Evolutionary conservation across 371 early-diverging fungal genomes (phyloP).

Genomic region (Funneliformis caledonium): DNA sequence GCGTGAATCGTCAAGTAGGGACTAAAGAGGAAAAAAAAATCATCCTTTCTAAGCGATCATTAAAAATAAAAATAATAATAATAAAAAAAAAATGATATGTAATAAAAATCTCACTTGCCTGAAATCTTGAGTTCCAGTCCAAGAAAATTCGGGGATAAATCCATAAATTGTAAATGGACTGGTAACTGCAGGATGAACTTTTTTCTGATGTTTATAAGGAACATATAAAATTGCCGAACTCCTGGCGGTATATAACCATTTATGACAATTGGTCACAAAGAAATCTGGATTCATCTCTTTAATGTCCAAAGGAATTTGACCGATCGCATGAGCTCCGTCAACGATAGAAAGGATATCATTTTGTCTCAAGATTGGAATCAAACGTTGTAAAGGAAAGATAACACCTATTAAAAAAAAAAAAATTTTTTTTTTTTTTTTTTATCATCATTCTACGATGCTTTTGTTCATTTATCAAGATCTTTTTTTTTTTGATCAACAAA

Average conservation of each 20-base stretch:
- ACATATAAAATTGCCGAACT: constrained; percentile 67
- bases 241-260: constrained; percentile 74
- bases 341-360: constrained; percentile 63
- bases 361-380: constrained; percentile 54
- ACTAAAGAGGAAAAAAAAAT: constrained; percentile 37
- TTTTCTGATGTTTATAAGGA: constrained; percentile 54
- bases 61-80: not conserved
- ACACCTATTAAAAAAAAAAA: constrained; percentile 38
- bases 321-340: constrained; percentile 77
- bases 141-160: constrained; percentile 53
- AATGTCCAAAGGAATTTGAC: constrained; percentile 69
- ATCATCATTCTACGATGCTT: not conserved
- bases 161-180: constrained; percentile 52
- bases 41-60: no score
- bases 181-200: constrained; percentile 59
- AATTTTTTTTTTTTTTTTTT: not conserved
- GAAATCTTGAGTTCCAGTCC: constrained; percentile 58
- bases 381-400: constrained; percentile 61
- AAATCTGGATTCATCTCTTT: constrained; percentile 63
- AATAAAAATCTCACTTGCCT: constrained; percentile 47
- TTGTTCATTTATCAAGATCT: not conserved
- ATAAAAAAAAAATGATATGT: not conserved
- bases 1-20: constrained; percentile 51
- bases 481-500: constrained; percentile 21
- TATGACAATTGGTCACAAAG: constrained; percentile 74